These are phyloP conservation scores for Globisporangium camurandrum DNA, from an alignment of 352 stramenopile species.

Conservation along the genomic window DNA sequence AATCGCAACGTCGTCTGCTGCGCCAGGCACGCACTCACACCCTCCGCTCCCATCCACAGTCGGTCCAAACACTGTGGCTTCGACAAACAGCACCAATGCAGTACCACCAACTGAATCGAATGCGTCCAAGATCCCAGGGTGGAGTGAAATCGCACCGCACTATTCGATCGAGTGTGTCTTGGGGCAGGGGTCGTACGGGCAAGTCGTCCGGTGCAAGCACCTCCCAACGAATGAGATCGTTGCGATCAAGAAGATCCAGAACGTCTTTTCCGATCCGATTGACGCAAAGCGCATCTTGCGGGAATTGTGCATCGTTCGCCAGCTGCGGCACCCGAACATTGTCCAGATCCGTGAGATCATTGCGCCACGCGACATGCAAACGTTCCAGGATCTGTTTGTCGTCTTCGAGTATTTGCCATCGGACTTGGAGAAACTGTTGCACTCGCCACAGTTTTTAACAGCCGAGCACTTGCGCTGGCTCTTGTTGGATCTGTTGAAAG, in stretches of 20 bases:
- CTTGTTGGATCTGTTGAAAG: constrained; percentile 80
- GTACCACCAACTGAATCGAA: constrained; percentile 31
- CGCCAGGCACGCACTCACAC: background rate
- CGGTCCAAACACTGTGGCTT: background rate
- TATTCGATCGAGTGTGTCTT: constrained; percentile 85
- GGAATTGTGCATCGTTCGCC: constrained; percentile 76
- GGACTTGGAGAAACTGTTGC: constrained; percentile 78
- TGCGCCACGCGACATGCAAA: constrained; percentile 55
- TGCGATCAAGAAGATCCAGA: constrained; percentile 87
- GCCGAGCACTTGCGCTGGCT: constrained; percentile 80
- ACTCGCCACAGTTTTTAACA: constrained; percentile 81
- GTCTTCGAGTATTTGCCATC: constrained; percentile 84
- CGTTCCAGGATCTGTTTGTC: constrained; percentile 79
- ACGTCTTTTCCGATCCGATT: constrained; percentile 84
- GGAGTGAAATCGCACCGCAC: constrained; percentile 72
- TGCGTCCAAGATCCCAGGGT: constrained; percentile 67
- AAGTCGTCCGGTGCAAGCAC: constrained; percentile 85
- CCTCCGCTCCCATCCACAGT: background rate
- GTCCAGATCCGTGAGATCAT: constrained; percentile 86
- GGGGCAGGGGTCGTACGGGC: constrained; percentile 78
- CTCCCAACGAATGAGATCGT: constrained; percentile 83
- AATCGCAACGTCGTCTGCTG: too few species aligned
- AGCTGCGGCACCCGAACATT: constrained; percentile 83
- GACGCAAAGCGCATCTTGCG: constrained; percentile 83
- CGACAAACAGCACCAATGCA: constrained; percentile 4